Evolutionary conservation across 257 asterid genomes (phyloP).

Genomic region (Scutellaria galericulata): DNA sequence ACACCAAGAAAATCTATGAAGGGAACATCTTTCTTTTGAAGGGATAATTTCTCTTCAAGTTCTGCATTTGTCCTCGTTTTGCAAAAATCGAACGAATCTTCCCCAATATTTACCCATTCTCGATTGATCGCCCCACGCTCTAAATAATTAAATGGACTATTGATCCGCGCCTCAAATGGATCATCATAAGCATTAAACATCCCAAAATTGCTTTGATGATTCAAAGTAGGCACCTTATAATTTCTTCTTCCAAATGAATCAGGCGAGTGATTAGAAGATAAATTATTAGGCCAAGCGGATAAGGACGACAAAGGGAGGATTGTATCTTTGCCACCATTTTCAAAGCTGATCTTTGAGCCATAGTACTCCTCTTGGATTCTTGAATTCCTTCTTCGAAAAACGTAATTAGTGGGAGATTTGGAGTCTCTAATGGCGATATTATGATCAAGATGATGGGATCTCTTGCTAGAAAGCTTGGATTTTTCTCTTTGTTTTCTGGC

Average conservation of each 20-base stretch:
- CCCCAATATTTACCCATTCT: constrained; percentile 25
- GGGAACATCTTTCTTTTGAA: constrained; percentile 58
- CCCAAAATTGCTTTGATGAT: constrained; percentile 41
- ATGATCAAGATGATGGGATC: constrained; percentile 34
- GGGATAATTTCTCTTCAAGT: constrained; percentile 45
- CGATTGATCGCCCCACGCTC: constrained; percentile 22
- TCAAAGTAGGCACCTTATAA: constrained; percentile 15
- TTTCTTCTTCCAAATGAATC: constrained; percentile 43
- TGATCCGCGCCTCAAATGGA: constrained; percentile 23
- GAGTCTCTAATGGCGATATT: constrained; percentile 26
- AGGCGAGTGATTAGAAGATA: constrained; percentile 28
- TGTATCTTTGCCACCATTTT: constrained; percentile 47
- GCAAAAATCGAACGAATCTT: constrained; percentile 26
- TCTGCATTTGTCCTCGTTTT: constrained; percentile 32
- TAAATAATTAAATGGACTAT: constrained; percentile 39
- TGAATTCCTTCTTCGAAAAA: constrained; percentile 44
- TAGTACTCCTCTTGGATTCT: constrained; percentile 40
- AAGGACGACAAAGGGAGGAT: constrained; percentile 56
- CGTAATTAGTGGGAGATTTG: constrained; percentile 44
- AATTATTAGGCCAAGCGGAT: constrained; percentile 49
- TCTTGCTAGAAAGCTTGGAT: constrained; percentile 61
- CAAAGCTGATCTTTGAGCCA: constrained; percentile 56
- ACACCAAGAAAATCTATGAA: constrained; percentile 98
- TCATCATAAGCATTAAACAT: constrained; percentile 42
- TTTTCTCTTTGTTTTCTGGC: constrained; percentile 90